Conservation (phyloP, 2,329 filamentous ascomycete genomes). For the Sclerotinia trifoliorum region DNA sequence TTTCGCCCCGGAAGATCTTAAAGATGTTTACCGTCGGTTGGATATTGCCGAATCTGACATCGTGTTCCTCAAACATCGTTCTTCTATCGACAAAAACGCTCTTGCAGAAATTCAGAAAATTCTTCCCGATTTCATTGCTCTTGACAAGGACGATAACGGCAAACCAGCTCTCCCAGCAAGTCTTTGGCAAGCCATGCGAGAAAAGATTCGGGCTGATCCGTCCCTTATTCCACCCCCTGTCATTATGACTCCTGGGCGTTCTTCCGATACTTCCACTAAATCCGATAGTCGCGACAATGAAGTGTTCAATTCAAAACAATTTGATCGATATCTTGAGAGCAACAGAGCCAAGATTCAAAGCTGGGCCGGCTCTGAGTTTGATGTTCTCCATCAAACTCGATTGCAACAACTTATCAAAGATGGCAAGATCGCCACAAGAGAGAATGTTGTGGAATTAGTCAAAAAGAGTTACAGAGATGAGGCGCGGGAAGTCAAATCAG, state of each 20-base stretch:
- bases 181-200: conserved; percentile 64
- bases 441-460: conserved; percentile 85
- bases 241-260: not conserved
- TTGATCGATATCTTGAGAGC: conserved; percentile 23
- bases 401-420: conserved; percentile 26
- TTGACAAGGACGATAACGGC: conserved; percentile 53
- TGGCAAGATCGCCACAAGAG: conserved; percentile 29
- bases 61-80: conserved; percentile 24
- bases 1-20: conserved; percentile 26
- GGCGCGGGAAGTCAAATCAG: conserved; percentile 21
- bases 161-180: conserved; percentile 54
- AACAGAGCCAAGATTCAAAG: conserved; percentile 21
- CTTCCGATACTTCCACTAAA: not conserved
- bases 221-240: conserved; percentile 4
- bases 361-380: conserved; percentile 27
- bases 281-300: not conserved
- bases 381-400: conserved; percentile 26
- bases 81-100: conserved; percentile 39
- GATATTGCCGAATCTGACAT: conserved; percentile 33
- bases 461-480: conserved; percentile 65
- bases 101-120: conserved; percentile 45
- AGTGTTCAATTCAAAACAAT: conserved; percentile 8
- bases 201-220: conserved; percentile 49
- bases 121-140: conserved; percentile 57
- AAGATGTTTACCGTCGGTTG: conserved; percentile 31